Evolutionary conservation across 768 basidiomycete species (phyloP).

Genomic region (Collybia sordida): DNA sequence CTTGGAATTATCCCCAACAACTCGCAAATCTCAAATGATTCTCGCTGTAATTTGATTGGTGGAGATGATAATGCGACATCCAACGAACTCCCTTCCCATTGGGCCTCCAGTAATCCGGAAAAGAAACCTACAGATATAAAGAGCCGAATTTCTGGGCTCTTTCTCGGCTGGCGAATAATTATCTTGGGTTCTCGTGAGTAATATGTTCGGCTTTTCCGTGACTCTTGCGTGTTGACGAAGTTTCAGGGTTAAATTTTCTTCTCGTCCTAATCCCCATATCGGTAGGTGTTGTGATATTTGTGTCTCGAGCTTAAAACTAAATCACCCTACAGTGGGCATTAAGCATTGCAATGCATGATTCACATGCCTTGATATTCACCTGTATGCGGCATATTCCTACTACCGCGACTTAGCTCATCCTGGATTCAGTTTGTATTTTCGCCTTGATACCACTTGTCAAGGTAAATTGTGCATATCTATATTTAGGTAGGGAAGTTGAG

Average conservation of each 20-base stretch:
- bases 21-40: not conserved
- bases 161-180: constrained; percentile 52
- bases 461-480: constrained; percentile 32
- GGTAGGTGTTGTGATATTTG: constrained; percentile 37
- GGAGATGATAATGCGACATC: constrained; percentile 5
- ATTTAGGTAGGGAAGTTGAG: not conserved
- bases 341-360: constrained; percentile 43
- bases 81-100: constrained; percentile 10
- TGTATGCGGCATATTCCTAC: constrained; percentile 32
- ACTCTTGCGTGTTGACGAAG: not conserved
- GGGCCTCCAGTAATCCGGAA: constrained; percentile 3
- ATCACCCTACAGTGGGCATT: constrained; percentile 49
- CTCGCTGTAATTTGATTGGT: not conserved
- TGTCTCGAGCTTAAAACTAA: not conserved
- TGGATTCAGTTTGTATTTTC: constrained; percentile 54
- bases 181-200: constrained; percentile 57
- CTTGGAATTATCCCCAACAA: not conserved
- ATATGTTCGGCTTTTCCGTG: not conserved
- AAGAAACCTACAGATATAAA: not conserved
- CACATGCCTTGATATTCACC: constrained; percentile 58
- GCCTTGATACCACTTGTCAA: constrained; percentile 80
- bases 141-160: not conserved
- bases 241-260: constrained; percentile 68
- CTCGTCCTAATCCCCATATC: constrained; percentile 66
- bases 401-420: not conserved